Evolutionary conservation across 345 rosid species (phyloP).

Genomic region (Anastatica hierochuntica): DNA sequence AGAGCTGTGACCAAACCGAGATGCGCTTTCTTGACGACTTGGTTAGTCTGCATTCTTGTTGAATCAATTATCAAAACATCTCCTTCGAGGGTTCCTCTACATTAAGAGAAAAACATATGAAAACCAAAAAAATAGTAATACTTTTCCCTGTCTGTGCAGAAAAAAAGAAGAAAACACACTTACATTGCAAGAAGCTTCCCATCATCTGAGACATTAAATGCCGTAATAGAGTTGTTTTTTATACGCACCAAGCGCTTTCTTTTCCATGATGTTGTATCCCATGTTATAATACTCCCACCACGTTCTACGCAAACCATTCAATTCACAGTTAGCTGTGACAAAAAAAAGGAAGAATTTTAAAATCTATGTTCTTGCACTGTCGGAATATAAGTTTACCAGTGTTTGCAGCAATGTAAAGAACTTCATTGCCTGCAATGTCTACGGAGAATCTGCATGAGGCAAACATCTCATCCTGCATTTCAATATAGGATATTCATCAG

Average conservation of each 20-base stretch:
- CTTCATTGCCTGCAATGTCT: constrained; percentile 31
- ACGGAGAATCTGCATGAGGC: constrained; percentile 70
- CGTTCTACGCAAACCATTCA: constrained; percentile 31
- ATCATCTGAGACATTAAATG: constrained; percentile 73
- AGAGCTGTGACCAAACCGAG: constrained; percentile 76
- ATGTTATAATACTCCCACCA: constrained; percentile 62
- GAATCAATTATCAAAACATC: constrained; percentile 53
- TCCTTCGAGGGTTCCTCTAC: constrained; percentile 72
- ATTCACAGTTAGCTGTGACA: not conserved
- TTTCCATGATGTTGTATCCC: constrained; percentile 62
- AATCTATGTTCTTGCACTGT: not conserved
- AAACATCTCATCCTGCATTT: constrained; percentile 67
- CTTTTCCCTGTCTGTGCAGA: not conserved
- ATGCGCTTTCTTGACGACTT: constrained; percentile 59
- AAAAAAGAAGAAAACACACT: not conserved
- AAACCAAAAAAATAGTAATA: not conserved
- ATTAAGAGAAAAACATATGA: not conserved
- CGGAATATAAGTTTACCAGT: constrained; percentile 40
- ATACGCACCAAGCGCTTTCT: constrained; percentile 47
- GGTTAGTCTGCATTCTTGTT: constrained; percentile 33
- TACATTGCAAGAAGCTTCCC: constrained; percentile 79
- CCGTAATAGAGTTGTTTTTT: constrained; percentile 41
- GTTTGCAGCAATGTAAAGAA: constrained; percentile 64
- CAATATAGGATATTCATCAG: constrained; percentile 11
- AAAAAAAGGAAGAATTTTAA: not conserved